Evolutionary conservation across 805 yeast genomes (phyloP).

Genomic region (Candida corydali): DNA sequence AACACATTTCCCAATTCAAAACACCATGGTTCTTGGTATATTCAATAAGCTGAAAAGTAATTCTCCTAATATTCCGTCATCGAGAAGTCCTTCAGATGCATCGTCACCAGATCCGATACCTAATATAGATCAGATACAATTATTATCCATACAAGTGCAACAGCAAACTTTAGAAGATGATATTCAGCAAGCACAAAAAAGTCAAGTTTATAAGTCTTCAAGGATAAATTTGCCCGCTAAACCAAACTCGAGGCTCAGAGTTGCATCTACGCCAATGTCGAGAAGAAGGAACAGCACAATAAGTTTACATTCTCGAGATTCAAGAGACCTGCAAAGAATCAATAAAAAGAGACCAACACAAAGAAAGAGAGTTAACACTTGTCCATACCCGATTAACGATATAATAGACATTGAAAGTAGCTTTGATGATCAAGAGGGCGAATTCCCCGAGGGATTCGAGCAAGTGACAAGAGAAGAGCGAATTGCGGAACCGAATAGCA

Average conservation of each 20-base stretch:
- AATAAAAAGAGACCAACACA: neutral
- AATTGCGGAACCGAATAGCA: too few species aligned
- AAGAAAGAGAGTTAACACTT: neutral
- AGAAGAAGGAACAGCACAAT: conserved; percentile 1
- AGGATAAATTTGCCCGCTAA: conserved; percentile 1
- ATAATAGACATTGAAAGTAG: neutral
- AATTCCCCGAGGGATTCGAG: neutral
- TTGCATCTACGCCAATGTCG: neutral
- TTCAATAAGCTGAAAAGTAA: neutral
- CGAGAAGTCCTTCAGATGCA: neutral
- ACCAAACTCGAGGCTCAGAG: neutral
- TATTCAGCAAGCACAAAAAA: neutral
- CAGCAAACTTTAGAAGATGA: neutral
- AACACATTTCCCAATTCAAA: too few species aligned
- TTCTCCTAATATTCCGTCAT: neutral
- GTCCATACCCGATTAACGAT: conserved; percentile 5
- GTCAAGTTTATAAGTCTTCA: conserved; percentile 4
- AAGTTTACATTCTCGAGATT: conserved; percentile 4
- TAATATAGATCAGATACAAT: neutral
- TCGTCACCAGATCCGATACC: neutral
- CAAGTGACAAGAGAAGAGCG: too few species aligned
- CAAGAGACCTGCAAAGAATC: conserved; percentile 1
- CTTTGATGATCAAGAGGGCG: neutral
- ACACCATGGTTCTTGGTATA: neutral
- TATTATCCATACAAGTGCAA: neutral